Evolutionary conservation across 1,284 basidiomycete species (phyloP).

Genomic region (Rhodotorula glutinis): DNA sequence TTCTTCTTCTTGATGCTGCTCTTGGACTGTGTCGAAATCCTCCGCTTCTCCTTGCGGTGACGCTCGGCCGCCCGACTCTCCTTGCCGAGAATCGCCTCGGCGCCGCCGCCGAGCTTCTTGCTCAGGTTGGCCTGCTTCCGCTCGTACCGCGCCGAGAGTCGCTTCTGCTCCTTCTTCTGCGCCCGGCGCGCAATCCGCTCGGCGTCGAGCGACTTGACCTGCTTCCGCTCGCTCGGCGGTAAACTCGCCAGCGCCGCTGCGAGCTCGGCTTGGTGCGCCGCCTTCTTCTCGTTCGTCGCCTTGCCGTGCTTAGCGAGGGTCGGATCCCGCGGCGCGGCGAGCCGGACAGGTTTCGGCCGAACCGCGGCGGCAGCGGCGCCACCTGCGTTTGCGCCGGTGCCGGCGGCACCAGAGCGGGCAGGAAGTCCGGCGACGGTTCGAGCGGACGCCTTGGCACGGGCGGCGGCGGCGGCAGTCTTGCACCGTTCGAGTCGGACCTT

Average conservation of each 20-base stretch:
- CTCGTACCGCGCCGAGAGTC: conserved; percentile 37
- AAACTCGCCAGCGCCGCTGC: conserved; percentile 71
- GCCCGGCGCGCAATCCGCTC: conserved; percentile 75
- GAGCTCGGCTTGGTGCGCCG: conserved; percentile 49
- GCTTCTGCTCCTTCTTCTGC: conserved; percentile 60
- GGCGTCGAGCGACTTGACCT: conserved; percentile 68
- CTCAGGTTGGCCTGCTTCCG: conserved; percentile 34
- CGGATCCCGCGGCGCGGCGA: conserved; percentile 28
- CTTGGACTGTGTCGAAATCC: conserved; percentile 25
- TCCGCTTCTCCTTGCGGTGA: conserved; percentile 37
- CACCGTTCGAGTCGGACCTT: conserved; percentile 81
- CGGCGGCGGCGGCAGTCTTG: conserved; percentile 56
- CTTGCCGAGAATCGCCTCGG: conserved; percentile 24
- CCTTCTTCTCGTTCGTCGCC: neutral
- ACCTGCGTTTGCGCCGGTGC: neutral
- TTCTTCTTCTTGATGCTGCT: conserved; percentile 31
- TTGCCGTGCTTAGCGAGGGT: conserved; percentile 12
- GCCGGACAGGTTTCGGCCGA: conserved; percentile 8
- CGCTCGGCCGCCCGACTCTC: conserved; percentile 33
- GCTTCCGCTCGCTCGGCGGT: conserved; percentile 80
- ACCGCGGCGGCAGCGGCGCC: neutral
- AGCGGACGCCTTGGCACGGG: conserved; percentile 27
- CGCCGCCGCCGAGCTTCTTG: conserved; percentile 23
- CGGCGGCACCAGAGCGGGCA: neutral
- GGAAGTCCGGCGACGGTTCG: conserved; percentile 8